Conservation (phyloP, 495 filamentous ascomycete species). For the Podospora bellae-mahoneyi region DNA sequence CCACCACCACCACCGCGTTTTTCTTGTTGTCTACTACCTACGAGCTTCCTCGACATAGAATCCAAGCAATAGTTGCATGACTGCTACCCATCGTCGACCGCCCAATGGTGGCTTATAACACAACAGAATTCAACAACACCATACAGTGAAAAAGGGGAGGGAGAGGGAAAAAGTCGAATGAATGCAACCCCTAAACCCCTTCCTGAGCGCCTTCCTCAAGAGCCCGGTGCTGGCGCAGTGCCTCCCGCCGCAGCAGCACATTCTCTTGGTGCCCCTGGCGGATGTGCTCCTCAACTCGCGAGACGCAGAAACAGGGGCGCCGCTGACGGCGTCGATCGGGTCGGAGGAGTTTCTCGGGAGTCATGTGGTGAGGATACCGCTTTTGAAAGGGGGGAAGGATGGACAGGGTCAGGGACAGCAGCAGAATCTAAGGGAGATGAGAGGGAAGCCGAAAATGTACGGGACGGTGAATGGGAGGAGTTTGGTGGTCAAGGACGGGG, state of each 20-base stretch:
- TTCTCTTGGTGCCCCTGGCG: conserved; percentile 90
- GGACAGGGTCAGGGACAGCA: conserved; percentile 15
- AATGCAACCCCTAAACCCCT: conserved; percentile 99
- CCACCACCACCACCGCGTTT: background rate
- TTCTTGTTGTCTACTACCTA: background rate
- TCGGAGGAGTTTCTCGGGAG: conserved; percentile 94
- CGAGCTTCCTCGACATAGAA: background rate
- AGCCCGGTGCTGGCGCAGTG: conserved; percentile 92
- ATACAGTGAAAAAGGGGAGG: conserved; percentile 21
- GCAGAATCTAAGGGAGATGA: conserved; percentile 77
- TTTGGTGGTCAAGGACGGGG: conserved; percentile 90
- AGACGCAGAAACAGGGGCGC: conserved; percentile 78
- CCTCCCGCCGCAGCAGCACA: conserved; percentile 85
- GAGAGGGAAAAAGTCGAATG: conserved; percentile 41
- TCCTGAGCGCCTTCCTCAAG: conserved; percentile 96
- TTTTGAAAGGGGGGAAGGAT: conserved; percentile 63
- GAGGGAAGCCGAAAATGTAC: conserved; percentile 90
- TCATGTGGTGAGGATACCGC: conserved; percentile 87
- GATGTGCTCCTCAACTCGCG: conserved; percentile 83
- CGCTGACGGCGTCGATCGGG: conserved; percentile 74
- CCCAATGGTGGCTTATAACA: conserved; percentile 28
- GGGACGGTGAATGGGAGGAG: conserved; percentile 89
- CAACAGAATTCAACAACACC: conserved; percentile 4
- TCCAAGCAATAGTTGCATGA: conserved; percentile 13
- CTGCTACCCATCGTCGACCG: conserved; percentile 8